Conservation (phyloP, 306 rosid genomes). For the Neltuma alba region DNA sequence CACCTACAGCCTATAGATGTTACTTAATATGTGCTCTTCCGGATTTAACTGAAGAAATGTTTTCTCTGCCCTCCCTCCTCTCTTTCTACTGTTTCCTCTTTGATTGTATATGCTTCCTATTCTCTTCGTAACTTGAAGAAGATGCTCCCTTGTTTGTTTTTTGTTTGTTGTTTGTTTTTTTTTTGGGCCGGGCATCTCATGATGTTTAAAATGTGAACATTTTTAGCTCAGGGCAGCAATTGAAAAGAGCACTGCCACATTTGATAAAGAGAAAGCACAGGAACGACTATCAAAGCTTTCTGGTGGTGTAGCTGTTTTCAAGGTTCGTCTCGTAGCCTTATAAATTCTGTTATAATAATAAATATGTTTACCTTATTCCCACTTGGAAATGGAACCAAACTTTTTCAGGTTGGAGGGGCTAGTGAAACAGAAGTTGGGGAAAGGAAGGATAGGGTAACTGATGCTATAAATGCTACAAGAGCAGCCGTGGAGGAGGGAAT, state of each 20-base stretch:
- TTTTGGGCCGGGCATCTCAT: neutral
- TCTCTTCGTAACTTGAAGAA: neutral
- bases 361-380: slow-evolving; percentile 4
- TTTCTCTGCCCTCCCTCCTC: neutral
- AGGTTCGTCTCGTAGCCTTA: slow-evolving; percentile 52
- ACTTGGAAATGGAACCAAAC: slow-evolving; percentile 34
- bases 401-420: slow-evolving; percentile 85
- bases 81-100: neutral
- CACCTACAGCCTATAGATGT: neutral
- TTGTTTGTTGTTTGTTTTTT: too few species aligned
- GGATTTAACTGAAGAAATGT: neutral
- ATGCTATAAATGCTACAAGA: slow-evolving; percentile 91
- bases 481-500: slow-evolving; percentile 99
- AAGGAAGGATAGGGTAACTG: slow-evolving; percentile 96
- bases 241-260: slow-evolving; percentile 70
- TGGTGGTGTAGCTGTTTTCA: slow-evolving; percentile 96
- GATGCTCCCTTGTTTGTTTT: neutral
- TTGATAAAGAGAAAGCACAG: slow-evolving; percentile 95
- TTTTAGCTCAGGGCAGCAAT: slow-evolving; percentile 75
- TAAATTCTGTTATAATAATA: slow-evolving; percentile 18
- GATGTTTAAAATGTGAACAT: slow-evolving; percentile 21
- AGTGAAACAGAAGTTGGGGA: slow-evolving; percentile 95
- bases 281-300: slow-evolving; percentile 90
- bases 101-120: neutral
- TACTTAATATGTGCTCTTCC: neutral